Evolutionary conservation across 768 basidiomycete genomes (phyloP).

Genomic region (Russula vinacea): DNA sequence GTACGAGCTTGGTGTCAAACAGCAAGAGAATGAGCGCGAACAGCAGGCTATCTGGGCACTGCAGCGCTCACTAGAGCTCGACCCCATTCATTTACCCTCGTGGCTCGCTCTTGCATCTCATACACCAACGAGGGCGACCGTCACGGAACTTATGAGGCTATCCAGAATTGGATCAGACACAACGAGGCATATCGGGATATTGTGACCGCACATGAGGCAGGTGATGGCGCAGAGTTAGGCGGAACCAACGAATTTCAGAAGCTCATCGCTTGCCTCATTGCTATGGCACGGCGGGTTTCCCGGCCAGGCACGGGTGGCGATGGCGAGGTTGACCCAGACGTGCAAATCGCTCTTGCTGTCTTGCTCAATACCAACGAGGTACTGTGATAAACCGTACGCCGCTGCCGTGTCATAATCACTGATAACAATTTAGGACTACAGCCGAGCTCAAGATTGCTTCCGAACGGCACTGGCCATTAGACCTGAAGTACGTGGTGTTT

Average conservation of each 20-base stretch:
- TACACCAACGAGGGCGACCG: slow-evolving; percentile 87
- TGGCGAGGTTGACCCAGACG: slow-evolving; percentile 80
- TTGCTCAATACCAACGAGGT: slow-evolving; percentile 91
- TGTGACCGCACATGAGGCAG: slow-evolving; percentile 40
- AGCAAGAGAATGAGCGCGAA: slow-evolving; percentile 98
- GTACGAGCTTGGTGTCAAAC: slow-evolving; percentile 92
- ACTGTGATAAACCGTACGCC: background rate
- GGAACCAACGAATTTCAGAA: slow-evolving; percentile 43
- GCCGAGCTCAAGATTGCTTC: slow-evolving; percentile 93
- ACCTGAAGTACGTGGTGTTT: slow-evolving; percentile 64
- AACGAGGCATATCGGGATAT: slow-evolving; percentile 55
- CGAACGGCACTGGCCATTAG: slow-evolving; percentile 79
- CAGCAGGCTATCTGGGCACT: slow-evolving; percentile 85
- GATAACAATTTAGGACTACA: slow-evolving; percentile 62
- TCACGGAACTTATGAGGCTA: slow-evolving; percentile 67
- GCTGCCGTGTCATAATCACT: background rate
- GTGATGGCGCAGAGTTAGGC: slow-evolving; percentile 35
- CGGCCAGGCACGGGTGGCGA: slow-evolving; percentile 36
- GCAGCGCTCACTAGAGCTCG: slow-evolving; percentile 72
- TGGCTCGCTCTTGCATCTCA: slow-evolving; percentile 89
- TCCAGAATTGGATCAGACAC: slow-evolving; percentile 76
- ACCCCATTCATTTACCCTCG: slow-evolving; percentile 68
- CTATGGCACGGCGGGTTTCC: slow-evolving; percentile 63
- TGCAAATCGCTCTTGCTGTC: slow-evolving; percentile 92
- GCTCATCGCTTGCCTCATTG: slow-evolving; percentile 75